Base-by-base conservation (phyloP, 495 filamentous ascomycete genomes). In the Poronia punctata region DNA sequence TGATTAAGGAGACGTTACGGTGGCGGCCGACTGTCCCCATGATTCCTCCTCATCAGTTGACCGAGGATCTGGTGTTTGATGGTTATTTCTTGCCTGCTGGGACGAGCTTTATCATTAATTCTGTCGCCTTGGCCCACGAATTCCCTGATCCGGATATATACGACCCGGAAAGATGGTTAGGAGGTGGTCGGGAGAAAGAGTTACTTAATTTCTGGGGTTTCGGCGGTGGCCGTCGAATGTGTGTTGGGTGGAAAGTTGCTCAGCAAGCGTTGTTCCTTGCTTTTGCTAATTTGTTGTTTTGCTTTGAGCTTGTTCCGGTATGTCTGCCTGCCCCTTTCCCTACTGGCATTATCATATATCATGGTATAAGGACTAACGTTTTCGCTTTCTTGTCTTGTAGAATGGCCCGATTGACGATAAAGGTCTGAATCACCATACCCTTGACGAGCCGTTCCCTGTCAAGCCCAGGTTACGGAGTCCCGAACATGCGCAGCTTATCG, bases 1-100 rank as follows among this genome's bases (percentile, higher is more conserved):
- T 75, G 17, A 59, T 66, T 35, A 77, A 74, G 44, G 75, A 78
- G 50, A 66, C 64, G n/a, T 56, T 78, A 14, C 61, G 75, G 28
- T 79, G 75, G 75, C 50, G 70, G 16, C 72, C 75, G 18, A 62
- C 53, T 22, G 48, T 67, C 19, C 22, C 40, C 15, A 12, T 47
- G 8, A 35, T 35, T 8, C 45, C 51, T 8, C 49, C 53, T 5
- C 46, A 59, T 23, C 48, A 54, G 1, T 40, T 64, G 8, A 71
- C 59, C 3, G 43, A 62, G 29, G 65, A 75, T 35, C 54, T 74
- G 42, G 53, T 59, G 31, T 74, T 67, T 40, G 70, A 71, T 32
- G 67, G 66, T 6, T 72, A 74, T 38, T 36, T 45, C 17, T 68
- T 76, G 46, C 66, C 70, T 3, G 56, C 60, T 3, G 70, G 69